A percentile compares a stretch with the other conserved stretches of the same genome.
Conservation (phyloP, 108 stramenopile genomes). For the Fistulifera solaris region DNA sequence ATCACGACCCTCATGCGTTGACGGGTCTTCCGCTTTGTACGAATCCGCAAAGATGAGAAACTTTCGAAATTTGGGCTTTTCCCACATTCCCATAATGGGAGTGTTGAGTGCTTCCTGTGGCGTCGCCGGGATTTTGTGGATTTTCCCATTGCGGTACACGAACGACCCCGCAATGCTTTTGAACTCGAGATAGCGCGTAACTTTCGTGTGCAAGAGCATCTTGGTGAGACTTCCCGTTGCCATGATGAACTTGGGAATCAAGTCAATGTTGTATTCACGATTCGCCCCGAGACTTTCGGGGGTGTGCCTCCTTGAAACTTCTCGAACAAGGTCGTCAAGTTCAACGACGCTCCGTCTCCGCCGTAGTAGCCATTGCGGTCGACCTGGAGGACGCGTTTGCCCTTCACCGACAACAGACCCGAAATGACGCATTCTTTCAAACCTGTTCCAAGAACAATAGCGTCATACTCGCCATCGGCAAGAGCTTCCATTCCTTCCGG, state of each 20-base stretch:
- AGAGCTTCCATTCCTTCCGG: constrained; percentile 89
- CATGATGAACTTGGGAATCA: constrained; percentile 99
- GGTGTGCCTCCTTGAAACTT: constrained; percentile 90
- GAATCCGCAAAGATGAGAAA: constrained; percentile 89
- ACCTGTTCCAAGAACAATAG: constrained; percentile 97
- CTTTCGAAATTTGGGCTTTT: constrained; percentile 96
- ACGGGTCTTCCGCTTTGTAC: constrained; percentile 72
- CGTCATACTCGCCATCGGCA: constrained; percentile 99
- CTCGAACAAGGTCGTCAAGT: constrained; percentile 91
- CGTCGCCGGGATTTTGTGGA: constrained; percentile 91
- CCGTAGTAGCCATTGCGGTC: constrained; percentile 99
- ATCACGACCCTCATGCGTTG: constrained; percentile 79
- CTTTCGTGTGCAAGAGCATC: constrained; percentile 97
- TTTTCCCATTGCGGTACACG: constrained; percentile 91
- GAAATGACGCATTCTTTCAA: constrained; percentile 98
- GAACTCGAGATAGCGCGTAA: constrained; percentile 97
- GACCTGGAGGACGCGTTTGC: constrained; percentile 94
- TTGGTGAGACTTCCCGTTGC: constrained; percentile 98
- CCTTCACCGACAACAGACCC: constrained; percentile 88
- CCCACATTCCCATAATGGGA: constrained; percentile 94
- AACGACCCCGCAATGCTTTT: constrained; percentile 93
- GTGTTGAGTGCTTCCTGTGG: constrained; percentile 84
- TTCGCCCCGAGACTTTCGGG: constrained; percentile 77
- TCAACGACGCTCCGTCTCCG: constrained; percentile 95
- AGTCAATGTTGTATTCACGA: constrained; percentile 98